phyloP scores from a whole-genome alignment of 2,329 filamentous ascomycete species.

The Fusarium cyanostomum region DNA sequence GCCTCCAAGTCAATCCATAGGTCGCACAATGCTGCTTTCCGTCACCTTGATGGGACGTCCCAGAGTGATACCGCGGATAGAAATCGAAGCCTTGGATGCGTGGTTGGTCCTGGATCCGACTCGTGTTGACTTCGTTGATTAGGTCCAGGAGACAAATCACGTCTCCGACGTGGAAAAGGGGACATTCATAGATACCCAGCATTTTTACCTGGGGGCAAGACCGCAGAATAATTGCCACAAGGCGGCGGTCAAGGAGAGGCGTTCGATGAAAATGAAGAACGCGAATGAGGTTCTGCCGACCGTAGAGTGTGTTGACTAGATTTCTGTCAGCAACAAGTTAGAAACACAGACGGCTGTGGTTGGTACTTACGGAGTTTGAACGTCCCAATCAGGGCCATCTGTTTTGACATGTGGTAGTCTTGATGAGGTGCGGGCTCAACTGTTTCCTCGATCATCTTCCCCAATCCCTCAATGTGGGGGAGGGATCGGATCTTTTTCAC shows the following conservation, averaged over 20 bases:
- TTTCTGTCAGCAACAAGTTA: constrained; percentile 12
- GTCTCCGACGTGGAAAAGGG: constrained; percentile 50
- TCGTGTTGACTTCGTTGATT: constrained; percentile 48
- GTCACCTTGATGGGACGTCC: constrained; percentile 32
- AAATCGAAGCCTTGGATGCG: constrained; percentile 47
- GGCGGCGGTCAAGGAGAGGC: constrained; percentile 46
- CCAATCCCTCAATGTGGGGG: constrained; percentile 2
- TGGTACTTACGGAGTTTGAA: constrained; percentile 38
- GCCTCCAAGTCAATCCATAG: constrained; percentile 47
- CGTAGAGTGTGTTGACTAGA: constrained; percentile 40
- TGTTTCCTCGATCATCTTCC: not conserved
- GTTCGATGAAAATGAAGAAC: constrained; percentile 46
- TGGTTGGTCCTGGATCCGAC: constrained; percentile 22
- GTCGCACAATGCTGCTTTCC: constrained; percentile 6
- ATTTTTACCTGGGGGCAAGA: constrained; percentile 45
- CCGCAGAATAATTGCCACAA: constrained; percentile 49
- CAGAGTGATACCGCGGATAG: constrained; percentile 46
- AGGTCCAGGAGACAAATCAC: constrained; percentile 48
- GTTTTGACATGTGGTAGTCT: constrained; percentile 17
- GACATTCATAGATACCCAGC: constrained; percentile 51
- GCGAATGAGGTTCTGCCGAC: constrained; percentile 22
- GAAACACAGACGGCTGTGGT: not conserved
- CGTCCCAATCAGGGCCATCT: constrained; percentile 11
- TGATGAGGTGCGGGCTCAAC: not conserved
- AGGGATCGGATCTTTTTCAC: constrained; percentile 22